Conservation (phyloP, 106 monocot genomes). For the Acanthochlamys bracteata region DNA sequence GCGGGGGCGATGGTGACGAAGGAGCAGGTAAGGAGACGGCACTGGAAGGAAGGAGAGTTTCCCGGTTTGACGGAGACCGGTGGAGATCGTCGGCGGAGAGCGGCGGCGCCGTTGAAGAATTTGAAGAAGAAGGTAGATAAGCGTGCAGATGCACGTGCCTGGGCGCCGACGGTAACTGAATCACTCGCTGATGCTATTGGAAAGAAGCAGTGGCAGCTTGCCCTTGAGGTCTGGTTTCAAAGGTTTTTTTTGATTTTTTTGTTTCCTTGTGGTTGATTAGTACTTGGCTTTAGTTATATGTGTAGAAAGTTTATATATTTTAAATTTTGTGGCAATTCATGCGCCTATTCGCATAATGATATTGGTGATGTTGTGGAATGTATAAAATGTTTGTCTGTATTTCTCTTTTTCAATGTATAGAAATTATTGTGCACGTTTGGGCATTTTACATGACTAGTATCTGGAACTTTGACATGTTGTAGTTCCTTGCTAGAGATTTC, state of each 20-base stretch:
- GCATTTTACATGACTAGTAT: too few relatives aligned
- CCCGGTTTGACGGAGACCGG: constrained; percentile 35
- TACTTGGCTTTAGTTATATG: neutral
- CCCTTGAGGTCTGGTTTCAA: constrained; percentile 56
- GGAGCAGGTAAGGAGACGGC: too few relatives aligned
- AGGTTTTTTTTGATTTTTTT: neutral
- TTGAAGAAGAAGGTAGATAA: constrained; percentile 63
- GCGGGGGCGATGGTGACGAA: too few relatives aligned
- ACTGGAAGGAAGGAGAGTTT: constrained; percentile 88
- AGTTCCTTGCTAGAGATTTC: too few relatives aligned
- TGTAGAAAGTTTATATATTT: neutral
- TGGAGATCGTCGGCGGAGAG: constrained; percentile 1
- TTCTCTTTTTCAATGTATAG: neutral
- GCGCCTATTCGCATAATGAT: neutral
- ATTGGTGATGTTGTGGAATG: neutral
- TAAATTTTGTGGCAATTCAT: neutral
- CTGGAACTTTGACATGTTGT: too few relatives aligned
- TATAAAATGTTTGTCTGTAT: neutral
- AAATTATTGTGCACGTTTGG: too few relatives aligned
- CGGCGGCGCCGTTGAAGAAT: constrained; percentile 49
- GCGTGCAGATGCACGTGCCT: constrained; percentile 44
- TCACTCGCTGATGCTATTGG: constrained; percentile 58
- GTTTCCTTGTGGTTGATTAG: neutral
- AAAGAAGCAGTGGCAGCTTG: constrained; percentile 57
- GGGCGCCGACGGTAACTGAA: constrained; percentile 79